A percentile compares a stretch with the other conserved stretches of the same genome.
phyloP scores from a whole-genome alignment of 331 rosid genomes.

The Spiraea crenata region DNA sequence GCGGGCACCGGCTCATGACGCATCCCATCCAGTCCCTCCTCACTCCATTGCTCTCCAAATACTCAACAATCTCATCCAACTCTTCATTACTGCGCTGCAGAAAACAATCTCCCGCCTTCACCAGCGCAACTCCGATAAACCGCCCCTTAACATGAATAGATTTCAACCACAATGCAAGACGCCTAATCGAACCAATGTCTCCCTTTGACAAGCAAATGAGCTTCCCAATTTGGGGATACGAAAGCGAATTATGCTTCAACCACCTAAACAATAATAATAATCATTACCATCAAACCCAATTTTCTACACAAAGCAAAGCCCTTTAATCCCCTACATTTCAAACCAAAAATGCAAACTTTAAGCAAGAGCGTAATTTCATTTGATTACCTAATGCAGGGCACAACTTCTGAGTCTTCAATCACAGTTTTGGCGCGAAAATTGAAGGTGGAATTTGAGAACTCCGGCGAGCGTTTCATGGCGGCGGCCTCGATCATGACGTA shows the following conservation, averaged over 20 bases:
- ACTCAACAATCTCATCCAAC: constrained; percentile 65
- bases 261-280: constrained; percentile 48
- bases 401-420: constrained; percentile 68
- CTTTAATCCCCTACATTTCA: neutral
- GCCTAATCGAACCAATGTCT: constrained; percentile 54
- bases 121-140: constrained; percentile 57
- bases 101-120: constrained; percentile 63
- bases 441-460: constrained; percentile 58
- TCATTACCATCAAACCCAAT: neutral
- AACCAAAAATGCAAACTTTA: neutral
- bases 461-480: constrained; percentile 59
- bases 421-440: constrained; percentile 78
- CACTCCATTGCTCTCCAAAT: constrained; percentile 70
- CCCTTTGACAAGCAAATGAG: constrained; percentile 81
- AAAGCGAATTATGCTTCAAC: constrained; percentile 84
- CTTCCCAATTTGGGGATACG: constrained; percentile 85
- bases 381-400: constrained; percentile 71
- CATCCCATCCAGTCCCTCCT: constrained; percentile 87
- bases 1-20: constrained; percentile 78
- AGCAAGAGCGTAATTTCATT: neutral
- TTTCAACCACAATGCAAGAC: constrained; percentile 68
- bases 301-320: constrained; percentile 10
- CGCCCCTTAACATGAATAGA: constrained; percentile 67
- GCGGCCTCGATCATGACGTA: constrained; percentile 86
- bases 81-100: constrained; percentile 52